phyloP scores from a whole-genome alignment of 1,284 basidiomycete genomes.

The Fomitopsis schrenkii region DNA sequence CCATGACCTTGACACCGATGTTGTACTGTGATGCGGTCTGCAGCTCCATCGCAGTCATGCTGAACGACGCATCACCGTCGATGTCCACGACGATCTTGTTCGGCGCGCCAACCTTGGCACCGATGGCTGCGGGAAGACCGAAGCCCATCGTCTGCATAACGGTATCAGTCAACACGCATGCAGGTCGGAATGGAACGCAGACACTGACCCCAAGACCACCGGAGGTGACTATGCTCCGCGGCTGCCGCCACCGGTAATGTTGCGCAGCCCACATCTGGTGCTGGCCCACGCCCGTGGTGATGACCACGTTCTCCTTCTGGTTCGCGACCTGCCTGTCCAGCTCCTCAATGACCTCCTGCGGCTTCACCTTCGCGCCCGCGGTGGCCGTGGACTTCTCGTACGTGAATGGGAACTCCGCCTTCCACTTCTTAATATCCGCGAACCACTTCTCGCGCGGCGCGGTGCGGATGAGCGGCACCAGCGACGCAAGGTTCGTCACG shows the following conservation, averaged over 20 bases:
- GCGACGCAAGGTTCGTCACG: slow-evolving; percentile 72
- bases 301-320: slow-evolving; percentile 84
- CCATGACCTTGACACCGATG: slow-evolving; percentile 92
- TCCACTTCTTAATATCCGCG: slow-evolving; percentile 80
- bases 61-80: slow-evolving; percentile 97
- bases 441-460: slow-evolving; percentile 80
- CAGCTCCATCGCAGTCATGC: slow-evolving; percentile 99
- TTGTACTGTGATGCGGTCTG: slow-evolving; percentile 87
- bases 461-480: slow-evolving; percentile 76
- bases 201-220: slow-evolving; percentile 86
- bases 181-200: slow-evolving; percentile 4
- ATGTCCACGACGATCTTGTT: slow-evolving; percentile 94
- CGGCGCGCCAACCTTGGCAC: slow-evolving; percentile 94
- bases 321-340: slow-evolving; percentile 69
- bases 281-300: slow-evolving; percentile 95
- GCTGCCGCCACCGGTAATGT: slow-evolving; percentile 87
- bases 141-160: slow-evolving; percentile 88
- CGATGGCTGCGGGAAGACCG: slow-evolving; percentile 91
- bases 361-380: slow-evolving; percentile 78
- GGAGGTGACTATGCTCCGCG: slow-evolving; percentile 91
- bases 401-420: slow-evolving; percentile 87
- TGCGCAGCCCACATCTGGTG: slow-evolving; percentile 99
- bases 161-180: not conserved
- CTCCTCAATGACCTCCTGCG: slow-evolving; percentile 95
- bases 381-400: slow-evolving; percentile 61